A percentile compares a stretch with the other conserved stretches of the same genome.
These are phyloP conservation scores for Takashimella tepidaria DNA, from an alignment of 1,284 basidiomycete species.

Conservation along the genomic window DNA sequence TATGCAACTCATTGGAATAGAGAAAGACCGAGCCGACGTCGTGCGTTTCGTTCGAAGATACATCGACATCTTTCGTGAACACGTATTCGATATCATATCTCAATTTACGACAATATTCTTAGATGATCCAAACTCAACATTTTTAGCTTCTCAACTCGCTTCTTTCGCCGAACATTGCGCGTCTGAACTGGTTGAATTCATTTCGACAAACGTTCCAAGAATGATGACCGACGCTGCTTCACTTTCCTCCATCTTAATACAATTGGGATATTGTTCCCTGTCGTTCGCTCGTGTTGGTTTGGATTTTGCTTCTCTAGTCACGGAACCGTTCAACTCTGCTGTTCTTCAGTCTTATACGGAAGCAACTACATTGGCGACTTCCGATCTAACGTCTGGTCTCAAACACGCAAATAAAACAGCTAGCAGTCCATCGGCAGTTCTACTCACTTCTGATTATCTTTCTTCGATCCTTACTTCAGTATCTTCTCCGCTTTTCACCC, in stretches of 20 bases:
- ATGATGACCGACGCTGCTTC: constrained; percentile 57
- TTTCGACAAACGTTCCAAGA: constrained; percentile 51
- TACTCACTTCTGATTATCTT: constrained; percentile 38
- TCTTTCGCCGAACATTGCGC: constrained; percentile 55
- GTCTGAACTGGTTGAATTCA: constrained; percentile 52
- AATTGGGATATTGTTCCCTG: constrained; percentile 85
- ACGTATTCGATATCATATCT: constrained; percentile 82
- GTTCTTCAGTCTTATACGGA: constrained; percentile 53
- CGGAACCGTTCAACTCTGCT: constrained; percentile 59
- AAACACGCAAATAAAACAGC: constrained; percentile 23
- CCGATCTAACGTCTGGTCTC: constrained; percentile 25
- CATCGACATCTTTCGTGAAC: constrained; percentile 86
- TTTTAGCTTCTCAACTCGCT: constrained; percentile 54
- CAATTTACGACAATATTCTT: constrained; percentile 88
- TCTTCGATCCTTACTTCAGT: constrained; percentile 18
- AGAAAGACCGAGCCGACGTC: constrained; percentile 57
- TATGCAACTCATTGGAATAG: constrained; percentile 45
- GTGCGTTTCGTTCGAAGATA: constrained; percentile 75
- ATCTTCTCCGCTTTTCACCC: constrained; percentile 6
- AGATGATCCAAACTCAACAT: constrained; percentile 47
- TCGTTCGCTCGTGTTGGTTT: constrained; percentile 88
- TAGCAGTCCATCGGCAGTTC: constrained; percentile 24
- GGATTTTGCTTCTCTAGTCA: constrained; percentile 68
- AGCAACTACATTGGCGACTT: constrained; percentile 46
- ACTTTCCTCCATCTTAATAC: constrained; percentile 78